A percentile compares a stretch with the other conserved stretches of the same genome.
Evolutionary conservation across 164 flowering plant species (phyloP).

Genomic region (Tetracentron sinense): DNA sequence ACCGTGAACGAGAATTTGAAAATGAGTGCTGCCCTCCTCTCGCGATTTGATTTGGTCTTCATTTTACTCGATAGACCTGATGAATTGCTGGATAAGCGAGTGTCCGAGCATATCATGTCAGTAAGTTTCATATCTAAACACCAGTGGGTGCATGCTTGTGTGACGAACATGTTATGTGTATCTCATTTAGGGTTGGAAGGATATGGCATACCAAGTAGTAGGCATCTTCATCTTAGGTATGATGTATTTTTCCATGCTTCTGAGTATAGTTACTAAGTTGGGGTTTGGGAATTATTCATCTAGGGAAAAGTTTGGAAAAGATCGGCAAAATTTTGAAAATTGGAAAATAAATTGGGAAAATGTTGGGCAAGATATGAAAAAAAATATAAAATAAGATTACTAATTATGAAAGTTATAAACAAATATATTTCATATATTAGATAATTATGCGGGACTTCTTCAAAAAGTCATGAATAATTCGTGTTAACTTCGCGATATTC

Average conservation of each 20-base stretch:
- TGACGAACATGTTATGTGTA: background rate
- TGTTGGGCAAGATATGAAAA: too few species aligned
- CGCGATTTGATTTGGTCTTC: slow-evolving; percentile 96
- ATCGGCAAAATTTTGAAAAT: too few species aligned
- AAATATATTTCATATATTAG: too few species aligned
- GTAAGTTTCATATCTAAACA: slow-evolving; percentile 48
- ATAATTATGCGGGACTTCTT: too few species aligned
- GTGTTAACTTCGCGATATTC: too few species aligned
- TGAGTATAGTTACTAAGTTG: too few species aligned
- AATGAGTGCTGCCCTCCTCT: slow-evolving; percentile 94
- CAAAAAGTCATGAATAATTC: too few species aligned
- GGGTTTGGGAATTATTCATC: background rate
- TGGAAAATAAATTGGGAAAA: too few species aligned
- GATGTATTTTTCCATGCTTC: background rate
- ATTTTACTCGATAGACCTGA: slow-evolving; percentile 93
- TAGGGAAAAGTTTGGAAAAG: too few species aligned
- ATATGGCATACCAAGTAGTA: background rate
- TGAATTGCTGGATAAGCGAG: slow-evolving; percentile 79
- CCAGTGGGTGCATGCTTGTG: slow-evolving; percentile 2
- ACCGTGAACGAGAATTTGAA: slow-evolving; percentile 97
- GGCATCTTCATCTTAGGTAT: slow-evolving; percentile 1
- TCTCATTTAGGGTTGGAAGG: background rate
- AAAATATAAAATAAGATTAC: too few species aligned
- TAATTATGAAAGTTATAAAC: too few species aligned
- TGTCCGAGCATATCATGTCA: slow-evolving; percentile 95